Percentiles rank a stretch among this genome's conserved stretches.
Evolutionary conservation across 257 asterid genomes (phyloP).

Genomic region (Scutellaria baicalensis): DNA sequence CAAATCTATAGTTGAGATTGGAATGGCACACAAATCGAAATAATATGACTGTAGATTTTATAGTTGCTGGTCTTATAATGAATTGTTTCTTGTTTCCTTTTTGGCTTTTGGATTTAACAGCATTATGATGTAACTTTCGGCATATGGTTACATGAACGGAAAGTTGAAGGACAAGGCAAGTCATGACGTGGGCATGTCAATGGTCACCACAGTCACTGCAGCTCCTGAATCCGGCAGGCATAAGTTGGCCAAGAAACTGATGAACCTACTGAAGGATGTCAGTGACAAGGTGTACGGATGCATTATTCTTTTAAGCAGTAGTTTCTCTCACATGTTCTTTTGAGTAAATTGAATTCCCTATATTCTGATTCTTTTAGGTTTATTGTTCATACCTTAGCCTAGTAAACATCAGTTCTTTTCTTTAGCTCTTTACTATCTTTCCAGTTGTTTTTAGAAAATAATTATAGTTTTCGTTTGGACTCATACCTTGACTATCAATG

Average conservation of each 20-base stretch:
- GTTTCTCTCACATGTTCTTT: background rate
- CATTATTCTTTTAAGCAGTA: background rate
- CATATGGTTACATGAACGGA: slow-evolving; percentile 36
- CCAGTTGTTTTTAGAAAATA: background rate
- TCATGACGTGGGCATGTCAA: slow-evolving; percentile 59
- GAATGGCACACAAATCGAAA: background rate
- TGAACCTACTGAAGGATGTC: slow-evolving; percentile 60
- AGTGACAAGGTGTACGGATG: slow-evolving; percentile 57
- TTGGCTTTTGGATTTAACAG: background rate
- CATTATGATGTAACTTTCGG: background rate
- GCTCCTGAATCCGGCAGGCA: slow-evolving; percentile 70
- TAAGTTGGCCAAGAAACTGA: slow-evolving; percentile 65
- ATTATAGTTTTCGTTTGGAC: background rate
- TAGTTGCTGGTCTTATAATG: background rate
- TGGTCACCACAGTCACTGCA: slow-evolving; percentile 61
- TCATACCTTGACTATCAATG: background rate
- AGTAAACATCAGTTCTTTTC: background rate
- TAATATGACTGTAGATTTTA: background rate
- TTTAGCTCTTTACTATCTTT: background rate
- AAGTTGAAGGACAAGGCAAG: slow-evolving; percentile 79
- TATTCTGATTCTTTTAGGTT: background rate
- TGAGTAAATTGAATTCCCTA: background rate
- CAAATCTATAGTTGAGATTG: background rate
- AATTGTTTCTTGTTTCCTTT: background rate
- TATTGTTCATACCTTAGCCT: background rate